Evolutionary conservation across 345 rosid species (phyloP).

Genomic region (Eucalyptus pauciflora): DNA sequence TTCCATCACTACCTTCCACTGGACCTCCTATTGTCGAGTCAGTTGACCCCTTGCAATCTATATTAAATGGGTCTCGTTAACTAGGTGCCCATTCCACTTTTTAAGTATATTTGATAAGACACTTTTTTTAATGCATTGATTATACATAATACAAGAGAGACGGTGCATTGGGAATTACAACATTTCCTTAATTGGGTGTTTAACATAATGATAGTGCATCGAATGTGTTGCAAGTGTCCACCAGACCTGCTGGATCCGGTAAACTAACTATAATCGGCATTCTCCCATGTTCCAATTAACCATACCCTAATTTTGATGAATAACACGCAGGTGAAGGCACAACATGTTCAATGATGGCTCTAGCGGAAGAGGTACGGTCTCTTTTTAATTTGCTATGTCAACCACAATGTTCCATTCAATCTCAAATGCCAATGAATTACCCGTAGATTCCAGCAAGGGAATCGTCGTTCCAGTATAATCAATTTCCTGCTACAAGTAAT

Average conservation of each 20-base stretch:
- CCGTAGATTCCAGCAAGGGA: rapidly evolving
- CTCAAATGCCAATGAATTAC: background rate
- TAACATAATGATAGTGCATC: background rate
- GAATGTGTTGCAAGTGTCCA: background rate
- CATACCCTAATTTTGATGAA: background rate
- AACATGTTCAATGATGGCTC: background rate
- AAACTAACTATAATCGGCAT: background rate
- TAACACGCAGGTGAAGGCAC: background rate
- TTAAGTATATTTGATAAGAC: too few relatives aligned
- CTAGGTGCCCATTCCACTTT: too few relatives aligned
- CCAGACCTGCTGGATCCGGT: background rate
- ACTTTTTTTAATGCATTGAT: too few relatives aligned
- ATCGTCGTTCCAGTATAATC: rapidly evolving
- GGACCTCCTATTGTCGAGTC: too few relatives aligned
- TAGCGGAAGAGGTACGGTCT: rapidly evolving
- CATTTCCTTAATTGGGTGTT: too few relatives aligned
- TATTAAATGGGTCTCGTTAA: too few relatives aligned
- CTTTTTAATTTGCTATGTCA: rapidly evolving
- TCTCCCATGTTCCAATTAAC: background rate
- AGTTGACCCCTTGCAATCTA: too few relatives aligned
- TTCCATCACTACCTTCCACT: rapidly evolving
- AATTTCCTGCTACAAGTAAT: too few relatives aligned
- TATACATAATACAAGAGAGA: too few relatives aligned
- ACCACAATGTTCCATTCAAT: background rate
- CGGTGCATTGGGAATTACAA: too few relatives aligned